Percentiles rank a stretch among this genome's conserved stretches.
These are phyloP conservation scores for Vaccinium myrtillus DNA, from an alignment of 148 eudicot species.

Conservation along the genomic window DNA sequence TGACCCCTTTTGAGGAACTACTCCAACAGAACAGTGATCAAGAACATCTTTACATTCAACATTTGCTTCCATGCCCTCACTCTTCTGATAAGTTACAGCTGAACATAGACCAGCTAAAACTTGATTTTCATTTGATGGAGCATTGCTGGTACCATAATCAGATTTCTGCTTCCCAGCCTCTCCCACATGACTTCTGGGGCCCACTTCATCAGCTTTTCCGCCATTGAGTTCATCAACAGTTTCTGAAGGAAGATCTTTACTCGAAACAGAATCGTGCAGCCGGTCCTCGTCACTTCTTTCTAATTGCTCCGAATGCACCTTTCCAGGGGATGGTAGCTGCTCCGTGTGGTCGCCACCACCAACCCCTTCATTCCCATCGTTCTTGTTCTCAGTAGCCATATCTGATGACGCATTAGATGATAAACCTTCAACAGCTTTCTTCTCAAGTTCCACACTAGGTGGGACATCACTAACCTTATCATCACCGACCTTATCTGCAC, in stretches of 20 bases:
- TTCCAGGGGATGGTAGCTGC: constrained; percentile 24
- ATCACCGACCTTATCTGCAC: constrained; percentile 15
- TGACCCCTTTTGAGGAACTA: constrained; percentile 13
- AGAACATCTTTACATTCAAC: constrained; percentile 25
- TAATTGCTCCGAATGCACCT: constrained; percentile 19
- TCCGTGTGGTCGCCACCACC: constrained; percentile 11
- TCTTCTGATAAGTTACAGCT: constrained; percentile 21
- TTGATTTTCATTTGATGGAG: constrained; percentile 20
- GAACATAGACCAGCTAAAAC: constrained; percentile 15
- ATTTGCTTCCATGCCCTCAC: constrained; percentile 20
- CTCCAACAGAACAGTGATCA: constrained; percentile 3
- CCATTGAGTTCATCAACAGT: constrained; percentile 18
- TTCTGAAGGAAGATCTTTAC: constrained; percentile 19
- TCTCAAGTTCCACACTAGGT: constrained; percentile 22
- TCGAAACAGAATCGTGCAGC: constrained; percentile 22
- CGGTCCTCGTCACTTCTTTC: constrained; percentile 16
- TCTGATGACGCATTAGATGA: constrained; percentile 17
- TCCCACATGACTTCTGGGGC: constrained; percentile 13
- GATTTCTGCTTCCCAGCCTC: constrained; percentile 14
- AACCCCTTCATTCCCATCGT: constrained; percentile 10
- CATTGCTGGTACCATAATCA: constrained; percentile 16
- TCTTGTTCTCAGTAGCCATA: constrained; percentile 16
- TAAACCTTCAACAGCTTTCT: constrained; percentile 20
- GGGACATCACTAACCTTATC: constrained; percentile 24
- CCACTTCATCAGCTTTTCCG: constrained; percentile 22